phyloP scores from a whole-genome alignment of 192 early-diverging fungal genomes.

The Cladochytrium replicatum region DNA sequence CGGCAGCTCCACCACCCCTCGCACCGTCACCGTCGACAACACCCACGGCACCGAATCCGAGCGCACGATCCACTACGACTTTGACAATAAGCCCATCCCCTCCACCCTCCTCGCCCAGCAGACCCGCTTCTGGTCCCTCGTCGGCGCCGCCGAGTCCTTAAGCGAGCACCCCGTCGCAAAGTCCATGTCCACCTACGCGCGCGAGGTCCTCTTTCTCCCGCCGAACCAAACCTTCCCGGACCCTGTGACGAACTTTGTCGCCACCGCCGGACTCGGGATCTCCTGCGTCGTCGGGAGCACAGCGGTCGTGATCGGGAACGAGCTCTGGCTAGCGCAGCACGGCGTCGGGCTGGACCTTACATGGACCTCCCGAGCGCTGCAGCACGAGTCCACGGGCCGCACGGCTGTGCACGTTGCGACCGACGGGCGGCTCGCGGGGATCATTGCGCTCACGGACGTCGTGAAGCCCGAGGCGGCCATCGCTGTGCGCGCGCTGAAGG shows the following conservation, averaged over 20 bases:
- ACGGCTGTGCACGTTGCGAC: slow-evolving; percentile 75
- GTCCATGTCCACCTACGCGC: slow-evolving; percentile 30
- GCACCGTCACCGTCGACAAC: slow-evolving; percentile 4
- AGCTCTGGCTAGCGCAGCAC: slow-evolving; percentile 42
- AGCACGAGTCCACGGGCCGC: slow-evolving; percentile 56
- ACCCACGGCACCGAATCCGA: slow-evolving; percentile 40
- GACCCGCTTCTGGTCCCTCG: slow-evolving; percentile 46
- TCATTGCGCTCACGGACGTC: slow-evolving; percentile 74
- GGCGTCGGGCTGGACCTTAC: slow-evolving; percentile 37
- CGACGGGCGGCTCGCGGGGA: slow-evolving; percentile 46
- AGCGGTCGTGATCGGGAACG: slow-evolving; percentile 65
- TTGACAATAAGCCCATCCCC: not conserved
- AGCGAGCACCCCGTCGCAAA: slow-evolving; percentile 90
- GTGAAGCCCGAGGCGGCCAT: slow-evolving; percentile 68
- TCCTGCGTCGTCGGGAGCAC: slow-evolving; percentile 34
- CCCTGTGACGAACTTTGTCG: slow-evolving; percentile 48
- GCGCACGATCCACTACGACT: slow-evolving; percentile 10
- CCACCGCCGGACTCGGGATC: slow-evolving; percentile 62
- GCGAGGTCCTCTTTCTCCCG: too few relatives aligned
- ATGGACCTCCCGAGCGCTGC: slow-evolving; percentile 20
- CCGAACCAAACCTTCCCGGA: slow-evolving; percentile 12
- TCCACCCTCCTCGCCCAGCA: not conserved
- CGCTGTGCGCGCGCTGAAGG: slow-evolving; percentile 57
- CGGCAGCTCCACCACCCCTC: too few relatives aligned
- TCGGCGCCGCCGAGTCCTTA: slow-evolving; percentile 66